Percentiles rank a stretch among this genome's conserved stretches.
Evolutionary conservation across 306 rosid species (phyloP).

Genomic region (Quercus gilva): DNA sequence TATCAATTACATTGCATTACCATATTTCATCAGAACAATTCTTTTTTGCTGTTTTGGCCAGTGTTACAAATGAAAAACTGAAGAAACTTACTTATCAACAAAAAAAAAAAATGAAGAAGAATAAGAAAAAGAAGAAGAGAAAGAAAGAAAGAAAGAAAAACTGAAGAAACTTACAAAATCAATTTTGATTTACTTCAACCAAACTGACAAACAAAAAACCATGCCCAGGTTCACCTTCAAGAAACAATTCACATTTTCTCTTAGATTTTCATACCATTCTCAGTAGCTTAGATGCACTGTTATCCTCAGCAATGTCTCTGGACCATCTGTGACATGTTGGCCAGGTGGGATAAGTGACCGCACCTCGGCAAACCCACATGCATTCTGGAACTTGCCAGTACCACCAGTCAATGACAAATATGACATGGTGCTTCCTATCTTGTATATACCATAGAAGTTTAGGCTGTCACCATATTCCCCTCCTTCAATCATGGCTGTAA

Average conservation of each 20-base stretch:
- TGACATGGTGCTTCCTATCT: constrained; percentile 75
- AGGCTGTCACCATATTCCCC: constrained; percentile 87
- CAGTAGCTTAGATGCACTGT: constrained; percentile 54
- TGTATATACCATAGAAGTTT: constrained; percentile 70
- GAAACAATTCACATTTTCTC: constrained; percentile 8
- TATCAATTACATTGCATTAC: neutral
- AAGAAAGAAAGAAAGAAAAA: neutral
- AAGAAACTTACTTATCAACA: neutral
- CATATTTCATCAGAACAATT: neutral
- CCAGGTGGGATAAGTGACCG: constrained; percentile 73
- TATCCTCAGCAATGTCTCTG: constrained; percentile 82
- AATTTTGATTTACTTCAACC: constrained; percentile 16
- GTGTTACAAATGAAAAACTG: constrained; percentile 10
- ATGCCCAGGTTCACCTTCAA: constrained; percentile 14
- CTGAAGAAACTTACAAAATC: neutral
- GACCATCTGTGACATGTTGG: constrained; percentile 75
- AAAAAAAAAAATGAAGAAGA: too few relatives aligned
- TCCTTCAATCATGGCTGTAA: constrained; percentile 84
- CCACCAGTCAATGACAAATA: constrained; percentile 74
- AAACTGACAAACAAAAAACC: constrained; percentile 26
- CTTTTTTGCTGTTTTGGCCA: neutral
- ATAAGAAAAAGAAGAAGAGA: too few relatives aligned
- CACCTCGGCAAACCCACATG: constrained; percentile 73
- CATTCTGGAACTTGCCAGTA: constrained; percentile 78
- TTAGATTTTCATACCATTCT: constrained; percentile 12